phyloP scores from a whole-genome alignment of 352 stramenopile genomes.

The Globisporangium cystogenes region DNA sequence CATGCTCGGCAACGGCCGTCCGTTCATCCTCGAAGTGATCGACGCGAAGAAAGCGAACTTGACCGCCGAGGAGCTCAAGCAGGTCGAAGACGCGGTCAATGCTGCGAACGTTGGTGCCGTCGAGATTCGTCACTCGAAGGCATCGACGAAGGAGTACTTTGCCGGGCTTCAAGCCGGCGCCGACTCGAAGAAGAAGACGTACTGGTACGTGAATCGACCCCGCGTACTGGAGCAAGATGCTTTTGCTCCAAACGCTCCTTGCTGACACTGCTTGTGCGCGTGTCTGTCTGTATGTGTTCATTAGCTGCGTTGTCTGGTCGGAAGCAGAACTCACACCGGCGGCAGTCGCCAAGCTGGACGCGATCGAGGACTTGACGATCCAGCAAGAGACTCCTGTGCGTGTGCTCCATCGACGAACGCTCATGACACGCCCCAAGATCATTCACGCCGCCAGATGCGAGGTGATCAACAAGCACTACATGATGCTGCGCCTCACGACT shows the following conservation, averaged over 20 bases:
- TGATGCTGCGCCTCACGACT: slow-evolving; percentile 93
- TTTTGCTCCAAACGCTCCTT: background rate
- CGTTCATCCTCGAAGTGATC: slow-evolving; percentile 88
- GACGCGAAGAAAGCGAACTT: slow-evolving; percentile 76
- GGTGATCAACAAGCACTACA: slow-evolving; percentile 96
- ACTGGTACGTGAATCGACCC: slow-evolving; percentile 40
- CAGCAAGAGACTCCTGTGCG: slow-evolving; percentile 96
- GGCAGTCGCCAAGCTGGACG: slow-evolving; percentile 64
- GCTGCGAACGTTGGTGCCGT: slow-evolving; percentile 66
- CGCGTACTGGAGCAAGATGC: background rate
- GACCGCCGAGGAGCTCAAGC: slow-evolving; percentile 35
- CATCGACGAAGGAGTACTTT: slow-evolving; percentile 79
- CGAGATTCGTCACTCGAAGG: slow-evolving; percentile 75
- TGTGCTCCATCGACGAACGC: slow-evolving; percentile 95
- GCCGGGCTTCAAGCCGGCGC: slow-evolving; percentile 66
- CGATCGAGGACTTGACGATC: slow-evolving; percentile 84
- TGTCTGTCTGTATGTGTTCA: no score
- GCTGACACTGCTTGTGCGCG: background rate
- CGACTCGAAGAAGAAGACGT: slow-evolving; percentile 87
- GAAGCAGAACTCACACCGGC: slow-evolving; percentile 51
- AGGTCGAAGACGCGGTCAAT: slow-evolving; percentile 63
- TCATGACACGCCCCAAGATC: slow-evolving; percentile 89
- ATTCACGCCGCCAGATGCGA: slow-evolving; percentile 85
- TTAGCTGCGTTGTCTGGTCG: slow-evolving; percentile 82
- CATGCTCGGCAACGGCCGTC: slow-evolving; percentile 93